Evolutionary conservation across 768 basidiomycete species (phyloP).

Genomic region (Amanita phalloides): DNA sequence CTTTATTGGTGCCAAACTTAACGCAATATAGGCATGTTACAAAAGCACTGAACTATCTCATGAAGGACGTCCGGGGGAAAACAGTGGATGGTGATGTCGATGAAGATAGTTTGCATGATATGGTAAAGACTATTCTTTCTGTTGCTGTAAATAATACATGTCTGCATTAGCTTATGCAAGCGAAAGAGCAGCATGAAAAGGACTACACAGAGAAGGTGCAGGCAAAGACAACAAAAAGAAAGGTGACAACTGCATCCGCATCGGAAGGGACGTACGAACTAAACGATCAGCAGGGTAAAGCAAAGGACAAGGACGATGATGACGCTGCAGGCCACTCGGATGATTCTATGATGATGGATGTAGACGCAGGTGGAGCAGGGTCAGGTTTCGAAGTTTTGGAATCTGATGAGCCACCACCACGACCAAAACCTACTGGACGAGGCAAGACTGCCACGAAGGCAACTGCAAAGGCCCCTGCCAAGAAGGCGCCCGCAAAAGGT

Average conservation of each 20-base stretch:
- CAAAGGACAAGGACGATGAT: slow-evolving; percentile 46
- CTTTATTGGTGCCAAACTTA: neutral
- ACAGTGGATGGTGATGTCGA: slow-evolving; percentile 44
- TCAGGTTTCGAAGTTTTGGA: slow-evolving; percentile 46
- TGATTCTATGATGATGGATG: slow-evolving; percentile 75
- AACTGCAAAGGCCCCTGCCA: slow-evolving; percentile 22
- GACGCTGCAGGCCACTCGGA: slow-evolving; percentile 39
- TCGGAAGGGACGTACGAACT: neutral
- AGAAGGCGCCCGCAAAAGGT: slow-evolving; percentile 33
- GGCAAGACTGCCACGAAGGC: slow-evolving; percentile 18
- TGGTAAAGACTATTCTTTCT: slow-evolving; percentile 42
- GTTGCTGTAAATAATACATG: neutral
- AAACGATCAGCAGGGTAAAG: slow-evolving; percentile 18
- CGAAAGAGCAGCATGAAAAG: slow-evolving; percentile 61
- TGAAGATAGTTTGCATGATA: slow-evolving; percentile 68
- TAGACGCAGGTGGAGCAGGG: slow-evolving; percentile 38
- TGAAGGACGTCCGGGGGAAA: slow-evolving; percentile 51
- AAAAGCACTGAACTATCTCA: slow-evolving; percentile 43
- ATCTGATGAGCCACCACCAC: slow-evolving; percentile 30
- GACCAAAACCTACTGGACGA: slow-evolving; percentile 22
- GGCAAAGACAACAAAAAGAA: slow-evolving; percentile 28
- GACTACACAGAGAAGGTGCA: slow-evolving; percentile 40
- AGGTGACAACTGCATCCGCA: slow-evolving; percentile 19
- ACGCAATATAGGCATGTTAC: slow-evolving; percentile 48
- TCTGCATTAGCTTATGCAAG: slow-evolving; percentile 44